These are phyloP conservation scores for Candida pseudoglaebosa DNA, from an alignment of 805 yeast genomes.

Conservation along the genomic window DNA sequence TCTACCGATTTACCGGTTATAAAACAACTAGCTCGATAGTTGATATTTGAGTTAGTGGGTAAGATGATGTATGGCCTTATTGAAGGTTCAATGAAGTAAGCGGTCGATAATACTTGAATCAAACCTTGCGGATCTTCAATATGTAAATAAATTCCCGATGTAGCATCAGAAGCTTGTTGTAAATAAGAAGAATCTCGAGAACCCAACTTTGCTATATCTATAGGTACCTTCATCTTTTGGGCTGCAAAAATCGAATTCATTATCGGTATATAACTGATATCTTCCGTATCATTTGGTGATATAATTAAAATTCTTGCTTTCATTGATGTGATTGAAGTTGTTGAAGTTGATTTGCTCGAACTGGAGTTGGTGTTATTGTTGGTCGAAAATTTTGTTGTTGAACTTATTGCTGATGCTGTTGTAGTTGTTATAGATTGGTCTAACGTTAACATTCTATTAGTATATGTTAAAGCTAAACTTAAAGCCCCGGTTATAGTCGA, in stretches of 20 bases:
- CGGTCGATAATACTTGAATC: conserved; percentile 75
- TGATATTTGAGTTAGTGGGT: conserved; percentile 82
- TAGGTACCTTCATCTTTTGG: conserved; percentile 82
- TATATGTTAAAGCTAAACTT: conserved; percentile 75
- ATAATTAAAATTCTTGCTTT: conserved; percentile 45
- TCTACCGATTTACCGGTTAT: conserved; percentile 88
- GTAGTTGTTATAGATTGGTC: conserved; percentile 45
- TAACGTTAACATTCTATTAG: conserved; percentile 59
- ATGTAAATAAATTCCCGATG: conserved; percentile 80
- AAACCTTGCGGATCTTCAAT: conserved; percentile 70
- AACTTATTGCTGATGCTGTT: conserved; percentile 39
- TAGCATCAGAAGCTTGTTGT: conserved; percentile 95
- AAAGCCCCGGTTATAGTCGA: conserved; percentile 67
- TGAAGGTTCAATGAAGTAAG: conserved; percentile 83
- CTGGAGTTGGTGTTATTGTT: conserved; percentile 11
- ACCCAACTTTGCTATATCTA: conserved; percentile 85
- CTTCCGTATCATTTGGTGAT: conserved; percentile 71
- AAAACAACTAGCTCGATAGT: conserved; percentile 93
- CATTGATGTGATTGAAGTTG: conserved; percentile 23
- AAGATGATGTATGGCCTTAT: conserved; percentile 70
- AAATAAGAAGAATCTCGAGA: conserved; percentile 65
- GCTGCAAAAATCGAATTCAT: conserved; percentile 97
- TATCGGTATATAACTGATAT: conserved; percentile 81
- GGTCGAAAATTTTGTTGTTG: conserved; percentile 27
- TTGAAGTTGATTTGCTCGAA: conserved; percentile 11